Evolutionary conservation across 1,284 basidiomycete species (phyloP), one percentile per base, ranked within the genome.

Genomic region (Xerocomus nothofagi): DNA sequence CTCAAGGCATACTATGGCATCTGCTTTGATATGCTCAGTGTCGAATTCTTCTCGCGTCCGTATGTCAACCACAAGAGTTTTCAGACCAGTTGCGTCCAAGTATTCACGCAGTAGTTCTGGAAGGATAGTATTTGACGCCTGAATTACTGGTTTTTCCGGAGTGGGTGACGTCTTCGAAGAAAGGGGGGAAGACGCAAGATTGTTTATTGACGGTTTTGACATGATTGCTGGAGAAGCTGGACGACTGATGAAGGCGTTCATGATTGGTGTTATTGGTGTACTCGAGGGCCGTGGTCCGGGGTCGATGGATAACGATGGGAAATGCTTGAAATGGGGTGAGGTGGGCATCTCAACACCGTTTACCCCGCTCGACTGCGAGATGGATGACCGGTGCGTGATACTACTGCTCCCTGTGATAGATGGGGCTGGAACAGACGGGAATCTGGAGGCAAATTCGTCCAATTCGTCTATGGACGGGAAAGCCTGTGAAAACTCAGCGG

Each of bases 1-100:
- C 67, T 98, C 94, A 31, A 98, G 78, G 71, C 93, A 96, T 3
- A 94, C 85, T 1, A 88, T 77, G 17, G 85, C 83, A 33, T 85
- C 80, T 3, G 72, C 73, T 45, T 78, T 81, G 49, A 98, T 88
- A 55, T 87, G 84, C 45, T 87, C 89, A 9, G 64, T 71, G 54
- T 91, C 81, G 59, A 88, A 95, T 51, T 91, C 87, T 4, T 81
- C 81, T 33, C 92, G 76, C 9, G 82, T 79, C 20, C 95, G 81
- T 8, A 96, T 80, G 67, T 98, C 95, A 21, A 98, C 74, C 14
- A 98, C 64, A 6, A 98, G 73, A 6, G 93, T 79, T 44, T 84
- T 84, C 56, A 84, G 72, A 17, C 80, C 73, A 2, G 59, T 66
- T 42, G 77, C 75, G 38, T 72, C 57, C 54, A 89, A 71, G 63